These are phyloP conservation scores for Pseudisothecium myosuroides DNA, from an alignment of 225 moss, liverwort and hornwort genomes.

Conservation along the genomic window DNA sequence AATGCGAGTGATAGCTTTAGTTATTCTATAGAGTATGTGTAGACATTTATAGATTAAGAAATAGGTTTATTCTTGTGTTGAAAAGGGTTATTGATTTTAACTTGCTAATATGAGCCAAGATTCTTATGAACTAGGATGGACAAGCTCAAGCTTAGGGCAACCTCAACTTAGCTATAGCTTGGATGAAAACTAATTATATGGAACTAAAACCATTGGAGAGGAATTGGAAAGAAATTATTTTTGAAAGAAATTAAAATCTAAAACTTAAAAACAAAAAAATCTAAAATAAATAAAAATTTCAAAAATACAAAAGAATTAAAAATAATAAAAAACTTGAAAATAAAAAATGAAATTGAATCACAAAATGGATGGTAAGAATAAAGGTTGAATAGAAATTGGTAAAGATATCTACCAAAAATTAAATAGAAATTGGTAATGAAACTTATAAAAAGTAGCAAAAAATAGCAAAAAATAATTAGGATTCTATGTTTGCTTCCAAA, in stretches of 20 bases:
- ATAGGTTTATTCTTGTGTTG: not conserved
- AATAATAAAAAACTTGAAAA: not conserved
- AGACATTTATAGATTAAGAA: not conserved
- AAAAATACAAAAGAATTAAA: not conserved
- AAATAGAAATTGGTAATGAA: not conserved
- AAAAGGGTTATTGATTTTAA: not conserved
- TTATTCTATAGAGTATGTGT: not conserved
- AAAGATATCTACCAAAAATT: too few relatives aligned
- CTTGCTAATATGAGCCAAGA: not conserved
- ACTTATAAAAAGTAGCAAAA: not conserved
- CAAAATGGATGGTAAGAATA: not conserved
- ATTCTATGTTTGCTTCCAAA: rapidly evolving
- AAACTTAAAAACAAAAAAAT: rapidly evolving
- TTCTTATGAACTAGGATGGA: not conserved
- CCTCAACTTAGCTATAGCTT: not conserved
- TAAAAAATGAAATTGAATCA: not conserved
- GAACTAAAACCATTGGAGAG: not conserved
- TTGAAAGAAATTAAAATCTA: not conserved
- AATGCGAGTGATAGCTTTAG: not conserved
- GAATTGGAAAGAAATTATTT: not conserved
- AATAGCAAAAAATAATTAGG: not conserved
- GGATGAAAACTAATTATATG: not conserved
- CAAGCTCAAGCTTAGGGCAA: not conserved
- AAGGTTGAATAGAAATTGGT: not conserved
- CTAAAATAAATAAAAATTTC: not conserved